Base-by-base conservation (phyloP, 2,329 filamentous ascomycete species). In the Talaromyces albobiverticillius region DNA sequence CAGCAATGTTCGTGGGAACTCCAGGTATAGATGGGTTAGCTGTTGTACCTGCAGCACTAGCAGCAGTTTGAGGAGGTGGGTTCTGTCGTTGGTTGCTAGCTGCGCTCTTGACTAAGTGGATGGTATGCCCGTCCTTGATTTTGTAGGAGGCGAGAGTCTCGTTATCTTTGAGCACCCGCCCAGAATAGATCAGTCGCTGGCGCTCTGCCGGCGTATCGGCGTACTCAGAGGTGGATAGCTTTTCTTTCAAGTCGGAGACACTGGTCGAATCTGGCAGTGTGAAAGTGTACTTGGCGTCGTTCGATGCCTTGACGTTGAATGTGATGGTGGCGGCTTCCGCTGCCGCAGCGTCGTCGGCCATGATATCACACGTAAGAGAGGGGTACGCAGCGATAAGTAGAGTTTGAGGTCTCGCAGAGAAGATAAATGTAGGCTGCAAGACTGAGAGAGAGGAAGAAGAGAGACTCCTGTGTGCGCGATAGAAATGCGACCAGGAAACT, bases 271-370 rank as follows among this genome's bases (percentile, higher is more conserved):
- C 82, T 55, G 88, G 75, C 67, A 97, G 86, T 54, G 90, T 95
- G 69, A 99, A 79, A 50, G 83, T 86, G 68, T 90, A 92, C 72
- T 88, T 90, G 70, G 83, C 85, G 69, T 96, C 92, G 64, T 86
- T 88, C n/a, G 90, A 92, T n/a, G 90, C 89, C 79, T 97, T 99
- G 75, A 99, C 87, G 77, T 91, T 94, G 83, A 99, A 97, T 71
- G 89, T 95, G 76, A 99, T 78, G 65, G 92, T 86, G 66, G 86
- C 77, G 67, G 92, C 89, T 64, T 84, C 81, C 53, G 78, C 71
- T 65, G 77, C 48, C 56, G 66, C 58, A 54, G 62, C 66, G 53
- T 73, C 70, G 57, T 74, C 71, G 56, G 71, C 71, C 72, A 75
- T 75, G 64, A 60, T 67, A 45, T 55, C n/a, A n/a, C n/a, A n/a